These are phyloP conservation scores for Beauveria sp. DNA, from an alignment of 2,329 filamentous ascomycete species.

Conservation along the genomic window DNA sequence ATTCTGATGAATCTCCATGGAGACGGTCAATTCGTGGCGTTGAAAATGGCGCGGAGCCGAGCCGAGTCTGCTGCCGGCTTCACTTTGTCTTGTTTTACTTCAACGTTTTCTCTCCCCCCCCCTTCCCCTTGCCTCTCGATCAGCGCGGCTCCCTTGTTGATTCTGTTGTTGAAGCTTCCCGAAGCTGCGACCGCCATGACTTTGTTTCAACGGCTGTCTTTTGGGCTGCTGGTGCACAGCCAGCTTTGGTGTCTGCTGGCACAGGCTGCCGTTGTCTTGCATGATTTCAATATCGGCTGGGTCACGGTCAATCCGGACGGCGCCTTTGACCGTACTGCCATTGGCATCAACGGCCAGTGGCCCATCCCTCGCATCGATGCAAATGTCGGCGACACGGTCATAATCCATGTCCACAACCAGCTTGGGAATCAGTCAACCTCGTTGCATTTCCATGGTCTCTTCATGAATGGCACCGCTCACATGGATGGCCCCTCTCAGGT, in stretches of 20 bases:
- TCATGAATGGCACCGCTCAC: slow-evolving; percentile 55
- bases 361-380: slow-evolving; percentile 61
- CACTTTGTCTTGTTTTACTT: no score
- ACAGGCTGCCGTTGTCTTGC: slow-evolving; percentile 41
- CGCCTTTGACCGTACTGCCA: slow-evolving; percentile 51
- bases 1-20: no score
- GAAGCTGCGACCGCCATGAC: no score
- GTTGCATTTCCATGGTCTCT: slow-evolving; percentile 65
- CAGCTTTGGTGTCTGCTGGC: slow-evolving; percentile 18
- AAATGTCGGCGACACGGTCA: slow-evolving; percentile 53
- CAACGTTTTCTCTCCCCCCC: no score
- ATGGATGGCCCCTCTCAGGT: slow-evolving; percentile 66
- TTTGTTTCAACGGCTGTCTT: no score
- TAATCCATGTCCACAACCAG: slow-evolving; percentile 51
- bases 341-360: slow-evolving; percentile 72
- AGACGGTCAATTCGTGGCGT: no score
- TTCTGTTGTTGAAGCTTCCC: no score
- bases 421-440: slow-evolving; percentile 56
- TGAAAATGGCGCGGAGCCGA: no score
- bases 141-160: no score
- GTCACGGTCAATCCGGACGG: slow-evolving; percentile 66
- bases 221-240: slow-evolving; percentile 2
- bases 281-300: slow-evolving; percentile 66
- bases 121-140: no score
- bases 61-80: no score